Evolutionary conservation across 2,329 filamentous ascomycete species (phyloP).

Genomic region (Leptographium lundbergii): DNA sequence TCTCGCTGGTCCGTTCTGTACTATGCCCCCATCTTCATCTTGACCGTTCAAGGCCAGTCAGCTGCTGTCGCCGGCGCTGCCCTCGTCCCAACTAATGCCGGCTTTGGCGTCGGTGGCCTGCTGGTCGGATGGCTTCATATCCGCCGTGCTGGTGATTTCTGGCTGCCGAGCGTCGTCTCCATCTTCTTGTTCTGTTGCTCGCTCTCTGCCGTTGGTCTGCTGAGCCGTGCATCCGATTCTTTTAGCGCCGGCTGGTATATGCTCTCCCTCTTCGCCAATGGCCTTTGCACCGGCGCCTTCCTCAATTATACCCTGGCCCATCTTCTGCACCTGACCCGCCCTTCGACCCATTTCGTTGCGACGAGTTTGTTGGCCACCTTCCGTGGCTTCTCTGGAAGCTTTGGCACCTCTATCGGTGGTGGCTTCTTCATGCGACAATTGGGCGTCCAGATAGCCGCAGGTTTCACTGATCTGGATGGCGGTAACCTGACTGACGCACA

Average conservation of each 20-base stretch:
- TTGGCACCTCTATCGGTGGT: slow-evolving; percentile 68
- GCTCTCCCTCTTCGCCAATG: slow-evolving; percentile 52
- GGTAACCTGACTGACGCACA: slow-evolving; percentile 20
- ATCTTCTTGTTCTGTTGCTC: slow-evolving; percentile 44
- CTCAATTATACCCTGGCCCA: slow-evolving; percentile 77
- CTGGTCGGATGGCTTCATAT: slow-evolving; percentile 66
- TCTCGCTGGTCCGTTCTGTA: slow-evolving; percentile 70
- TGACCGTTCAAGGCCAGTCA: slow-evolving; percentile 58
- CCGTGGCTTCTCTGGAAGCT: slow-evolving; percentile 68
- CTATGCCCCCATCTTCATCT: slow-evolving; percentile 68
- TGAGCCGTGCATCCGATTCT: slow-evolving; percentile 38
- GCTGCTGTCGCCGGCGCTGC: slow-evolving; percentile 62
- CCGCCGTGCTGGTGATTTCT: slow-evolving; percentile 60
- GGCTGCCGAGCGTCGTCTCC: slow-evolving; percentile 46
- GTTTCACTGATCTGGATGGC: slow-evolving; percentile 39
- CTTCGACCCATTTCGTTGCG: slow-evolving; percentile 58
- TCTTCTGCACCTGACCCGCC: slow-evolving; percentile 56
- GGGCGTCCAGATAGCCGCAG: slow-evolving; percentile 36
- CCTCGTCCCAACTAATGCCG: slow-evolving; percentile 68
- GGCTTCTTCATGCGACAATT: slow-evolving; percentile 59
- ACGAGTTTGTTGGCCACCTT: slow-evolving; percentile 69
- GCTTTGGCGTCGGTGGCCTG: slow-evolving; percentile 64
- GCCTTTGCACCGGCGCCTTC: slow-evolving; percentile 56
- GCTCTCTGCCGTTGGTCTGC: slow-evolving; percentile 39
- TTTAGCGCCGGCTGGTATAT: slow-evolving; percentile 42